A percentile compares a stretch with the other conserved stretches of the same genome.
phyloP scores from a whole-genome alignment of 495 filamentous ascomycete genomes.

The Pyrenula massariospora region DNA sequence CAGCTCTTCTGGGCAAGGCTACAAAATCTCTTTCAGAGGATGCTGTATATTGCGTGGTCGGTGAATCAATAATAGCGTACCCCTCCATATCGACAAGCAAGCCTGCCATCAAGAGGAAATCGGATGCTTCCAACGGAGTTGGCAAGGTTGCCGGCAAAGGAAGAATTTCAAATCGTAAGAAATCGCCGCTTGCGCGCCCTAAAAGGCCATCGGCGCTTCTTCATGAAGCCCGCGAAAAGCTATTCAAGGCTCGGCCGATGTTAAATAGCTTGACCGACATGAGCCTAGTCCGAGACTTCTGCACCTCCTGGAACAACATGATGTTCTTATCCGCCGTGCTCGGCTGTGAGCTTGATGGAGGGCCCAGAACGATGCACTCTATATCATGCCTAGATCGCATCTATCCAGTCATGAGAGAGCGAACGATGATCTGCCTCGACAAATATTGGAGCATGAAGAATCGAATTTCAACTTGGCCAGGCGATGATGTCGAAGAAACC shows the following conservation, averaged over 20 bases:
- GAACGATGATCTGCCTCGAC: neutral
- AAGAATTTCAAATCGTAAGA: neutral
- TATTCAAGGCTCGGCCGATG: neutral
- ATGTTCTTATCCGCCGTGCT: neutral
- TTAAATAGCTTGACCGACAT: neutral
- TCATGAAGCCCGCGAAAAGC: neutral
- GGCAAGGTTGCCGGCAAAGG: neutral
- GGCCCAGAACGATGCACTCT: neutral
- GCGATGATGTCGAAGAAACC: neutral
- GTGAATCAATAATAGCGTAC: conserved; percentile 66
- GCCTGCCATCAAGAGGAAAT: neutral
- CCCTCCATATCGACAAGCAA: neutral
- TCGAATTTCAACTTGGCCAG: neutral
- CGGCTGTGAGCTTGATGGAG: neutral
- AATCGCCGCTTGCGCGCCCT: neutral
- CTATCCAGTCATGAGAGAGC: neutral
- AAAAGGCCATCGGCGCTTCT: neutral
- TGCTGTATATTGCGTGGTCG: conserved; percentile 76
- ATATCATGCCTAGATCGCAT: neutral
- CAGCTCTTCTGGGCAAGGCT: conserved; percentile 39
- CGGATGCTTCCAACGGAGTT: neutral
- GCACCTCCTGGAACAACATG: neutral
- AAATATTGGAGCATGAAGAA: neutral
- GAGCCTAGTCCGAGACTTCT: neutral
- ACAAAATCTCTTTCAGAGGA: conserved; percentile 60